Evolutionary conservation across 371 early-diverging fungal species (phyloP), one percentile per base, ranked within the genome.

Genomic region (Rhizomucor pusillus): DNA sequence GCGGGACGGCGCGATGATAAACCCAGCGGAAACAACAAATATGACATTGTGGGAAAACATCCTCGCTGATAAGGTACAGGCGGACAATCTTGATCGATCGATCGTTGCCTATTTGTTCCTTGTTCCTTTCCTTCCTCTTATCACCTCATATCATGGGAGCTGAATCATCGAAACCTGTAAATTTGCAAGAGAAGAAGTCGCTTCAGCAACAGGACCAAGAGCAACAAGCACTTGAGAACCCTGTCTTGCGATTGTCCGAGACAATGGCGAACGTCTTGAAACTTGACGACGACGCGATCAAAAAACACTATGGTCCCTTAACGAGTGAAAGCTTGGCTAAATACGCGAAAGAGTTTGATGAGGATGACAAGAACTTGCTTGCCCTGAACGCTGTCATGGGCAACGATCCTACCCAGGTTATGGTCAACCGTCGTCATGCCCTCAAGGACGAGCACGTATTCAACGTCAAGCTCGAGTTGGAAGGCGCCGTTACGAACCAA

Each of bases 401-500:
- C 23, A 74, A 81, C 47, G 71, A 86, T 33, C 82, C 83, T 43
- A 62, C 69, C 3, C 68, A 77, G n/a, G 71, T 87, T 16, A 58
- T 88, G 33, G 71, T 84, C 20, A 85, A 83, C 69, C 82, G 79
- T 37, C 47, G 70, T 5, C 71, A 67, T 5, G 67, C 60, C 20
- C 19, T 80, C 10, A 62, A 64, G 6, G 74, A 77, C 44, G 60
- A 62, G 25, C 83, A 82, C 57, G 69, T 79, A 14, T 87, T 83
- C 57, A 82, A 82, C 43, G 78, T 81, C 53, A 83, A 84, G 55
- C 62, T 87, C 29, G 80, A 81, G 5, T 37, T 73, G 7, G 88
- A 88, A 63, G 80, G 79, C 37, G 57, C 67, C 45, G 82, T 84
- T 39, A 91, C 92, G 19, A 85, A 91, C 71, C 92, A 91, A 67